Evolutionary conservation across 164 flowering plant genomes (phyloP).

Genomic region (Houttuynia cordata): DNA sequence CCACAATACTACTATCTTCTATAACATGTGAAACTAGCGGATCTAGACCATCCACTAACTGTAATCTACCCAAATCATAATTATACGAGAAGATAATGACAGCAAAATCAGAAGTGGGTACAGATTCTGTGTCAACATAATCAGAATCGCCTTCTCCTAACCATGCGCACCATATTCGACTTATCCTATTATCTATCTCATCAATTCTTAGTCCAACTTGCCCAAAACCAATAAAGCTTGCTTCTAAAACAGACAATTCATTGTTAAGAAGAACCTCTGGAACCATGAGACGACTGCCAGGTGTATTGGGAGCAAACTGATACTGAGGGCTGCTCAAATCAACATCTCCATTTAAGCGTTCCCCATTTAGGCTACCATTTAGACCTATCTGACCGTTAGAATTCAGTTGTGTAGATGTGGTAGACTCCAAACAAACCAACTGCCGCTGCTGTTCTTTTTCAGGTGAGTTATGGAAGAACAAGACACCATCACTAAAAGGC

Average conservation of each 20-base stretch:
- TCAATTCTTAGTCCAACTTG: conserved; percentile 47
- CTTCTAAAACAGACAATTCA: conserved; percentile 34
- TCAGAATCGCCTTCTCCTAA: conserved; percentile 31
- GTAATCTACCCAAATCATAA: conserved; percentile 46
- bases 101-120: conserved; percentile 57
- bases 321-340: background rate
- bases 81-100: conserved; percentile 52
- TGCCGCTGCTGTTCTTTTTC: conserved; percentile 19
- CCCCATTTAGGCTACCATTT: conserved; percentile 1
- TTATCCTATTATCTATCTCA: conserved; percentile 18
- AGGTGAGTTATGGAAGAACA: conserved; percentile 46
- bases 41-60: conserved; percentile 32
- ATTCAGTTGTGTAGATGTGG: conserved; percentile 15
- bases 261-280: conserved; percentile 50
- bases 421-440: conserved; percentile 5
- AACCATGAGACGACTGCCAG: conserved; percentile 25
- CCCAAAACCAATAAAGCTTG: conserved; percentile 48
- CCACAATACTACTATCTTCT: conserved; percentile 15
- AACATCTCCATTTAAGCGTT: background rate
- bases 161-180: conserved; percentile 92
- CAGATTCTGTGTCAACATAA: conserved; percentile 11
- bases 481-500: conserved; percentile 91
- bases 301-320: conserved; percentile 7
- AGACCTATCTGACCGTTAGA: conserved; percentile 16
- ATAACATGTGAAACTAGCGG: conserved; percentile 22